Evolutionary conservation across 352 stramenopile species (phyloP), one percentile per base, ranked within the genome.

Genomic region (Globisporangium viniferum): DNA sequence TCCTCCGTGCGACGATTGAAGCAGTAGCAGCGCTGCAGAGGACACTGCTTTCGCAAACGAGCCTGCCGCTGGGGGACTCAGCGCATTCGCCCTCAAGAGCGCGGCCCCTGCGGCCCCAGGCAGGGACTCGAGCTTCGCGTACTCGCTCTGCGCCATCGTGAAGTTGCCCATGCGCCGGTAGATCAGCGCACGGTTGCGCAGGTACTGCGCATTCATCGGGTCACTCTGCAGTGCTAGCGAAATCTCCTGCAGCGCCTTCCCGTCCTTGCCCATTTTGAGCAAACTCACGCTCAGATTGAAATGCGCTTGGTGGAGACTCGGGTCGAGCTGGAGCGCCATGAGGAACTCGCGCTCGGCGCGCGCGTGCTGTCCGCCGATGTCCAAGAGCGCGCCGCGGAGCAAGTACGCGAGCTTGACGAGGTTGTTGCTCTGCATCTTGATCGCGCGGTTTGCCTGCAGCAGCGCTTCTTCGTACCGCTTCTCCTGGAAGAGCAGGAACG

Each of bases 371-470:
- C 81, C 82, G 10, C 73, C 72, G 39, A 79, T 65, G 48, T 91
- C 85, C 48, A 76, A 81, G 20, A 93, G 68, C n/a, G 84, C 78
- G 10, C 82, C 82, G 48, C 79, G 75, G 10, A 93, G 70, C 41
- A 93, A 57, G 24, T 81, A 77, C 66, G 80, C 80, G 36, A 90
- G 63, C 67, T 91, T 89, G 66, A 88, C 77, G 44, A 91, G 66
- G 51, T 89, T 91, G 59, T 83, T 81, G 55, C 78, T 63, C 31
- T 87, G 74, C 5, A 78, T 76, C 4, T 77, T 72, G 36, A 90
- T 71, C 7, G 81, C 79, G 14, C 81, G 75, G n/a, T 88, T 75
- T 49, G 78, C 88, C 18, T 89, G 75, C 22, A 78, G 36, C 39
- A 89, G 62, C 2, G 85, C 77, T 60, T 90, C 81, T 59, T 89